A percentile compares a stretch with the other conserved stretches of the same genome.
These are phyloP conservation scores for Elongisporangium senticosum DNA, from an alignment of 352 stramenopile genomes.

Conservation along the genomic window DNA sequence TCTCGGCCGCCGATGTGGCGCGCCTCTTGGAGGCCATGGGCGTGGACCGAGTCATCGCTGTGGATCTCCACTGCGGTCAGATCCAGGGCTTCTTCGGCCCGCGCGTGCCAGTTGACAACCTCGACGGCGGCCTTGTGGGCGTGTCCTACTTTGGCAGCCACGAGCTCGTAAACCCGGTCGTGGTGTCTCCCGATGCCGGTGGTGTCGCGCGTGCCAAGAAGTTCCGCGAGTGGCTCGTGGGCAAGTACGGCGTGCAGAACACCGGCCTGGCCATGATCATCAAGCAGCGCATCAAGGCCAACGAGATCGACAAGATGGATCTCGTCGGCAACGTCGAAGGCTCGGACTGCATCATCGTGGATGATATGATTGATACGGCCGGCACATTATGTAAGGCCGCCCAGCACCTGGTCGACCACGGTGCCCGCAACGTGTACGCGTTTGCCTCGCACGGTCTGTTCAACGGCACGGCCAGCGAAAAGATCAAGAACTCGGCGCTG, in stretches of 20 bases:
- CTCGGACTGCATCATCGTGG: slow-evolving; percentile 99
- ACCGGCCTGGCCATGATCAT: slow-evolving; percentile 99
- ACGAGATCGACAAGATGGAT: slow-evolving; percentile 99
- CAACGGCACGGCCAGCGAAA: slow-evolving; percentile 86
- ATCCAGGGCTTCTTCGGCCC: slow-evolving; percentile 98
- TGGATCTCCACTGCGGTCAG: slow-evolving; percentile 85
- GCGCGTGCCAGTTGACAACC: slow-evolving; percentile 98
- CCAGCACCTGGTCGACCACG: slow-evolving; percentile 94
- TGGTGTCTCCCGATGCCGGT: slow-evolving; percentile 98
- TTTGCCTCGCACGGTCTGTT: slow-evolving; percentile 99
- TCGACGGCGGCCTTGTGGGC: slow-evolving; percentile 93
- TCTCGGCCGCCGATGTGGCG: slow-evolving; percentile 91
- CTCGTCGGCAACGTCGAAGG: slow-evolving; percentile 98
- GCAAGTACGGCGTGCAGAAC: slow-evolving; percentile 96
- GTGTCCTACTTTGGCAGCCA: slow-evolving; percentile 95
- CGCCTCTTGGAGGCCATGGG: slow-evolving; percentile 84
- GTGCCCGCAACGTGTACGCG: slow-evolving; percentile 97
- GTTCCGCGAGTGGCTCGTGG: slow-evolving; percentile 98
- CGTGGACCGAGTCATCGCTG: slow-evolving; percentile 83
- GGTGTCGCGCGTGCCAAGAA: slow-evolving; percentile 99
- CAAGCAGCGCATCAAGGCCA: slow-evolving; percentile 98
- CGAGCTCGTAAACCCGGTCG: slow-evolving; percentile 98
- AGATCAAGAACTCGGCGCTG: slow-evolving; percentile 87
- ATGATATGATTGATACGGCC: slow-evolving; percentile 99
- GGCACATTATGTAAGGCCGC: slow-evolving; percentile 98